A percentile compares a stretch with the other conserved stretches of the same genome.
These are phyloP conservation scores for Agrocybe praecox DNA, from an alignment of 768 basidiomycete species.

Conservation along the genomic window DNA sequence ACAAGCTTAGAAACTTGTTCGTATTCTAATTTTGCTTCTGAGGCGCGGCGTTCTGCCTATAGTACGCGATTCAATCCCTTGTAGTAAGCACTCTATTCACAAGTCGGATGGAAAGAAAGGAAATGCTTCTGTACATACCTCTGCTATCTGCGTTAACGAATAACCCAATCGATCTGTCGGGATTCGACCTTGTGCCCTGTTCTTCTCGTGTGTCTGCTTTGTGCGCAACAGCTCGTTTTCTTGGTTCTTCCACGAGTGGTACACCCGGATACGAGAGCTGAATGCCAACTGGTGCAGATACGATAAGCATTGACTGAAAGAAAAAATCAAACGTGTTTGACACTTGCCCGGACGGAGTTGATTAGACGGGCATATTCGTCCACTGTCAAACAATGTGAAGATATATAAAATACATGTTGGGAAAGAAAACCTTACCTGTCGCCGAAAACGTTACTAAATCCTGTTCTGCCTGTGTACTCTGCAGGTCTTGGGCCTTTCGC, in stretches of 20 bases:
- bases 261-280: slow-evolving; percentile 81
- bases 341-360: slow-evolving; percentile 78
- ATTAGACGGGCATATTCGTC: slow-evolving; percentile 96
- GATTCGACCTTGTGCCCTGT: slow-evolving; percentile 74
- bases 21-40: slow-evolving; percentile 87
- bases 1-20: slow-evolving; percentile 86
- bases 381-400: slow-evolving; percentile 34
- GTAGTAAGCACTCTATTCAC: not conserved
- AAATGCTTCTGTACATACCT: slow-evolving; percentile 61
- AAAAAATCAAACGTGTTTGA: not conserved
- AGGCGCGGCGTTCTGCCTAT: slow-evolving; percentile 82
- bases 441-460: slow-evolving; percentile 83
- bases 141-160: slow-evolving; percentile 79
- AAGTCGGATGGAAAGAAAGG: not conserved
- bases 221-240: slow-evolving; percentile 76
- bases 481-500: slow-evolving; percentile 70
- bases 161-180: slow-evolving; percentile 70
- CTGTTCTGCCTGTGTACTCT: slow-evolving; percentile 74
- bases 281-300: slow-evolving; percentile 72
- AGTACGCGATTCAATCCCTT: not conserved
- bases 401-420: not conserved
- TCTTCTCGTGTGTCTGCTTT: slow-evolving; percentile 80
- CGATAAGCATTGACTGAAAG: not conserved
- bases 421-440: slow-evolving; percentile 49
- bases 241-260: slow-evolving; percentile 77